A percentile compares a stretch with the other conserved stretches of the same genome.
phyloP scores from a whole-genome alignment of 495 filamentous ascomycete species.

The Hyaloscypha bicolor region DNA sequence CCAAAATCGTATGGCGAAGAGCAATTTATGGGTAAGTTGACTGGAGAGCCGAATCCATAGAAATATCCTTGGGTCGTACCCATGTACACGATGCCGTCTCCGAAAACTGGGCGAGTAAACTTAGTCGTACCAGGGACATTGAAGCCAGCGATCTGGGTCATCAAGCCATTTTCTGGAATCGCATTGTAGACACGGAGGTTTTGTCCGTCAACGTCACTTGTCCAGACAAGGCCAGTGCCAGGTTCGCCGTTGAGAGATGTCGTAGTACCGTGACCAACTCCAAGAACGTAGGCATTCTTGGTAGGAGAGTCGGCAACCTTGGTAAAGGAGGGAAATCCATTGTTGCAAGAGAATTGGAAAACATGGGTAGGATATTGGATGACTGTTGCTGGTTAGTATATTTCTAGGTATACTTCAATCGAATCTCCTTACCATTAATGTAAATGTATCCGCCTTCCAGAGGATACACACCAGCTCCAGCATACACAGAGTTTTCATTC shows the following conservation, averaged over 20 bases:
- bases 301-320: conserved; percentile 39
- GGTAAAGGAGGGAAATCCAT: conserved; percentile 44
- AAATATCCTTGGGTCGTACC: conserved; percentile 41
- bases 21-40: conserved; percentile 44
- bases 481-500: conserved; percentile 45
- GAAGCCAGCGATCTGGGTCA: conserved; percentile 41
- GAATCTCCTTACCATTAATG: conserved; percentile 35
- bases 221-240: conserved; percentile 44
- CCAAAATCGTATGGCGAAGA: conserved; percentile 48
- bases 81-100: conserved; percentile 48
- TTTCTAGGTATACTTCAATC: background rate
- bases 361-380: conserved; percentile 34
- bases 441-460: conserved; percentile 54
- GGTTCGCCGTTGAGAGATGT: conserved; percentile 44
- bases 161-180: conserved; percentile 42
- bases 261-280: conserved; percentile 44
- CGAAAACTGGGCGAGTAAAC: conserved; percentile 51
- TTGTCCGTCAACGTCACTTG: conserved; percentile 42
- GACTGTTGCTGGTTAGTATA: conserved; percentile 1
- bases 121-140: conserved; percentile 46
- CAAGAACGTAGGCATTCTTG: conserved; percentile 39
- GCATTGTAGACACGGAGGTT: conserved; percentile 42
- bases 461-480: conserved; percentile 49
- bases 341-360: conserved; percentile 43
- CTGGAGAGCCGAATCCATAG: conserved; percentile 46